Conservation (phyloP, 2,329 filamentous ascomycete species). For the Alternaria postmessia region DNA sequence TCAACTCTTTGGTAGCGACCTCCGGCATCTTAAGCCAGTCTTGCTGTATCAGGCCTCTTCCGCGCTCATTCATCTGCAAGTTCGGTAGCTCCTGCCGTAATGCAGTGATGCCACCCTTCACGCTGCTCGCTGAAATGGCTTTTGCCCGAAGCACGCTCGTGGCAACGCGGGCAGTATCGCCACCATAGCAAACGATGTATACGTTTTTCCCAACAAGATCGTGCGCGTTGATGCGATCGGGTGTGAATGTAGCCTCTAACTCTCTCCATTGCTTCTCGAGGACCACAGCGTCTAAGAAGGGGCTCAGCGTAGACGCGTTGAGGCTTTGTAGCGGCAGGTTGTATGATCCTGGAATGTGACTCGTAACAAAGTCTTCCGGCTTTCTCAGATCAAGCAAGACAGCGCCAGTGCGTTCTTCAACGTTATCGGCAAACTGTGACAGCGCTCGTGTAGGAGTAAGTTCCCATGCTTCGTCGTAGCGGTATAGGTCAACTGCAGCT, state of each 20-base stretch:
- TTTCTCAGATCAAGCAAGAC: constrained; percentile 28
- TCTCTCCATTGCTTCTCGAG: constrained; percentile 33
- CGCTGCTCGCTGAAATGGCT: constrained; percentile 25
- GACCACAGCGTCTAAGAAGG: constrained; percentile 24
- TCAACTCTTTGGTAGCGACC: constrained; percentile 1
- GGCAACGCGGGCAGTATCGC: constrained; percentile 29
- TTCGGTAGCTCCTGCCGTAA: constrained; percentile 19
- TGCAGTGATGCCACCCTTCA: constrained; percentile 26
- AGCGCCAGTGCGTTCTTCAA: not conserved
- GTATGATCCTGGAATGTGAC: constrained; percentile 29
- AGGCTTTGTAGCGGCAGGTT: constrained; percentile 30
- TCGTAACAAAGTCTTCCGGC: constrained; percentile 24
- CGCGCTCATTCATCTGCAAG: constrained; percentile 17
- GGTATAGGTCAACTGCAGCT: constrained; percentile 27
- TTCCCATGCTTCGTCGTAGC: constrained; percentile 36
- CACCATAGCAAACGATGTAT: constrained; percentile 28
- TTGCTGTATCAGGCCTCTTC: constrained; percentile 10
- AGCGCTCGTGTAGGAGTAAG: constrained; percentile 21
- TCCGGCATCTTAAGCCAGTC: constrained; percentile 11
- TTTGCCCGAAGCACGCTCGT: constrained; percentile 30
- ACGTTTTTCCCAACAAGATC: constrained; percentile 29
- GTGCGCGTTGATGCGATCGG: constrained; percentile 27
- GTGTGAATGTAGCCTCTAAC: constrained; percentile 25
- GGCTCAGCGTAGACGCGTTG: constrained; percentile 17
- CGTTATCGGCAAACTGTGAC: constrained; percentile 15